A percentile compares a stretch with the other conserved stretches of the same genome.
These are phyloP conservation scores for Sporothrix phasma DNA, from an alignment of 2,329 filamentous ascomycete genomes.

Conservation along the genomic window DNA sequence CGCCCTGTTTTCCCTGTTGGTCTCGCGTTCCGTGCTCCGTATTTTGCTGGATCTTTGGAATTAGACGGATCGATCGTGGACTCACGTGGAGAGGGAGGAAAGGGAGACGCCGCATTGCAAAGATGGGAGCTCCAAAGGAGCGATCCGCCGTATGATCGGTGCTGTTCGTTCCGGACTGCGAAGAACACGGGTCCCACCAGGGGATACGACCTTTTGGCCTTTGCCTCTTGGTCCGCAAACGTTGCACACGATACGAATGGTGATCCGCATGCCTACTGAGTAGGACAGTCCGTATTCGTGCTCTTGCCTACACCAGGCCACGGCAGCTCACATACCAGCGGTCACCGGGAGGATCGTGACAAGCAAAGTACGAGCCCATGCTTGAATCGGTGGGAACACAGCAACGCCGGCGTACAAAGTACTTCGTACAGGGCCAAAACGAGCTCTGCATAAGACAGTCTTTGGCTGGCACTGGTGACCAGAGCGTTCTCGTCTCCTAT, in stretches of 20 bases:
- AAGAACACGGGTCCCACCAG: not conserved
- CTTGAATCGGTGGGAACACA: not conserved
- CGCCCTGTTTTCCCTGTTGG: not conserved
- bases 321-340: slow-evolving; percentile 4
- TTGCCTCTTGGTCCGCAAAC: too few relatives aligned
- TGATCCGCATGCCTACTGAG: too few relatives aligned
- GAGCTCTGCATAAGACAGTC: too few relatives aligned
- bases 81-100: too few relatives aligned
- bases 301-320: not conserved
- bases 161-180: not conserved
- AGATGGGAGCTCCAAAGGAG: too few relatives aligned
- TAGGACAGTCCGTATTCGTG: slow-evolving; percentile 1
- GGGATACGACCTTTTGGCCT: too few relatives aligned
- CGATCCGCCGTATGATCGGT: not conserved
- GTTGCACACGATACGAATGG: not conserved
- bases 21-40: not conserved
- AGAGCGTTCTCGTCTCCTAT: not conserved
- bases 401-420: not conserved
- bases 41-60: too few relatives aligned
- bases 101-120: too few relatives aligned
- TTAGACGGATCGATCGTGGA: not conserved
- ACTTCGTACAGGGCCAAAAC: too few relatives aligned
- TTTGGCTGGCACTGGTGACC: not conserved
- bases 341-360: not conserved
- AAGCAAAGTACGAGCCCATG: not conserved